These are phyloP conservation scores for Echites panduratus DNA, from an alignment of 257 asterid genomes.

Conservation along the genomic window DNA sequence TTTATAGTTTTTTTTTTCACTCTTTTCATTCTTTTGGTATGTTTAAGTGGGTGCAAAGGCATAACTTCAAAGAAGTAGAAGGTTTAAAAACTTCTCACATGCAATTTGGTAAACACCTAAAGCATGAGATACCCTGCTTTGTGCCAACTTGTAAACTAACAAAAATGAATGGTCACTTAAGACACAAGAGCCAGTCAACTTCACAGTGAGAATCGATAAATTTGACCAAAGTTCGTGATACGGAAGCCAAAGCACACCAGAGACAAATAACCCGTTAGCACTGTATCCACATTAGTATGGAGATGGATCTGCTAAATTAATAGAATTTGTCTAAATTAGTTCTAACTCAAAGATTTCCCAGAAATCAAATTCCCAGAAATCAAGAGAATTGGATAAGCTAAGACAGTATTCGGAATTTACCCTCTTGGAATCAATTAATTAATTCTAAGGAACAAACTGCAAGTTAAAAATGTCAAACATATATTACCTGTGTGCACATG, in stretches of 20 bases:
- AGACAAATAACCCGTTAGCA: background rate
- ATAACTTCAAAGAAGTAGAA: background rate
- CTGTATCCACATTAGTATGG: background rate
- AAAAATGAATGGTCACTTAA: no score
- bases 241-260: background rate
- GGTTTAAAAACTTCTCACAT: background rate
- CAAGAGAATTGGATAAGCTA: background rate
- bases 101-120: background rate
- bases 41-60: background rate
- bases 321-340: background rate
- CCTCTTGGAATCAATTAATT: background rate
- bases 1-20: background rate
- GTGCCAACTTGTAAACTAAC: background rate
- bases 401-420: background rate
- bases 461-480: background rate
- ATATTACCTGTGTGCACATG: background rate
- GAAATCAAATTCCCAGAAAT: no score
- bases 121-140: background rate
- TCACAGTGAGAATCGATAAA: background rate
- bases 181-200: background rate
- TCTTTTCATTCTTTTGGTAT: background rate
- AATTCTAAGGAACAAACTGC: background rate
- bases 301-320: background rate
- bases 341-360: background rate
- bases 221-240: background rate